Evolutionary conservation across 805 yeast genomes (phyloP), one percentile per base, ranked within the genome.

Genomic region (Hanseniaspora pseudoguilliermondii): DNA sequence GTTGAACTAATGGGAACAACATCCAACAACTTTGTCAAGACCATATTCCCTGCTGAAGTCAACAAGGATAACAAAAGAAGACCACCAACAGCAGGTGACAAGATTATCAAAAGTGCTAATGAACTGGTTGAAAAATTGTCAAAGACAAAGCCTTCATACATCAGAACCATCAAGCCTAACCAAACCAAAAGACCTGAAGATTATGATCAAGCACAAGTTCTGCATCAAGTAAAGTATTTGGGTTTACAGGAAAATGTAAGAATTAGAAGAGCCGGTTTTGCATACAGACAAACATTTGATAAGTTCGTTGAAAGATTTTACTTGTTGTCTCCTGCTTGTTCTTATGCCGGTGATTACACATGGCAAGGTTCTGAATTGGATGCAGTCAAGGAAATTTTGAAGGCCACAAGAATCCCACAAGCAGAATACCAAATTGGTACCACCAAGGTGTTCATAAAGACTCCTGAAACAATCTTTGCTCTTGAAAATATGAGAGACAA

Each of bases 211-310:
- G 81, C 79, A 55, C 95, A 89, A 61, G 98, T 93, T 8, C 74
- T 93, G 61, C 98, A 93, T 69, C 98, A 93, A 73, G 84, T 93
- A 61, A 93, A 93, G 66, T 93, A 93, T 69, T 76, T 93, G 61
- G 98, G 98, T 67, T 75, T 93, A 69, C 93, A 93, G 66, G 98
- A 93, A 69, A 93, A 93, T 69, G 97, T 93, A 51, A 80, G 97
- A 60, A 93, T 93, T 62, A 82, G 98, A 75, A 84, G 98, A 74
- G 97, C 98, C 0, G 98, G 98, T 49, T 93, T 93, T 70, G 98
- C 98, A 1, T 93, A 90, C 65, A 83, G 98, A 71, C 95, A 95
- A 61, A 86, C 96, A 0, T 93, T 89, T 69, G 97, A 93, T 58
- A 90, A 90, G 69, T 93, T 93, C 66, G 96, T 88, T 18, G 96